phyloP scores from a whole-genome alignment of 2,329 filamentous ascomycete genomes.

The Huntiella omanensis region DNA sequence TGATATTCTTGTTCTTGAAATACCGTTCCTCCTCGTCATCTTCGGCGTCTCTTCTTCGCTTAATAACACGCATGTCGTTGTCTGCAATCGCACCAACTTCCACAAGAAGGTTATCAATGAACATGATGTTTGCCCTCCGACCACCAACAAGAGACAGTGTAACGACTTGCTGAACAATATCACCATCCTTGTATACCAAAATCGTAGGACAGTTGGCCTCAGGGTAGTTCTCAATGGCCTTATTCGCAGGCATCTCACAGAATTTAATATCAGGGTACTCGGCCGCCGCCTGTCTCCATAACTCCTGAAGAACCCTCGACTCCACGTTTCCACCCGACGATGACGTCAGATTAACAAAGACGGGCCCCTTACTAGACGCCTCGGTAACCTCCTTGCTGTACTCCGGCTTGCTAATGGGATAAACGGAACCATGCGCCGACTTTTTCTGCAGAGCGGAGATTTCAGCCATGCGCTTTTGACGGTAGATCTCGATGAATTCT shows the following conservation, averaged over 20 bases:
- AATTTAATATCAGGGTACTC: slow-evolving; percentile 95
- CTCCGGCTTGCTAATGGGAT: slow-evolving; percentile 85
- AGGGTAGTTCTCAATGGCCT: slow-evolving; percentile 94
- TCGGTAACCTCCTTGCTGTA: slow-evolving; percentile 86
- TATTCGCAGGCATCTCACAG: slow-evolving; percentile 77
- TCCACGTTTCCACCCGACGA: slow-evolving; percentile 64
- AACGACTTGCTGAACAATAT: slow-evolving; percentile 84
- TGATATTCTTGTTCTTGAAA: slow-evolving; percentile 26
- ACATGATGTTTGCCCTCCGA: slow-evolving; percentile 46
- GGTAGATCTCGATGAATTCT: slow-evolving; percentile 70
- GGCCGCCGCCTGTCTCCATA: slow-evolving; percentile 67
- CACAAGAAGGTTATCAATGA: slow-evolving; percentile 66
- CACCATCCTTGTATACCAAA: slow-evolving; percentile 75
- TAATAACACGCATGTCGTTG: slow-evolving; percentile 58
- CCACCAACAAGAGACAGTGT: slow-evolving; percentile 68
- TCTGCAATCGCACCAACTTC: slow-evolving; percentile 63
- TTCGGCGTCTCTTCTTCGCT: slow-evolving; percentile 38
- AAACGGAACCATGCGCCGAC: slow-evolving; percentile 73
- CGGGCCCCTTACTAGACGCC: slow-evolving; percentile 49
- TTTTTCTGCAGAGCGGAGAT: slow-evolving; percentile 56
- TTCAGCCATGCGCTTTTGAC: slow-evolving; percentile 73
- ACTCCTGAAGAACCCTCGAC: slow-evolving; percentile 61
- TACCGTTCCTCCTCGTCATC: slow-evolving; percentile 41
- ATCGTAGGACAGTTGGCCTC: slow-evolving; percentile 91
- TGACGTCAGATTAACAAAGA: slow-evolving; percentile 68